Evolutionary conservation across 2,329 filamentous ascomycete genomes (phyloP), one percentile per base, ranked within the genome.

Genomic region (Ophiostoma ulmi): DNA sequence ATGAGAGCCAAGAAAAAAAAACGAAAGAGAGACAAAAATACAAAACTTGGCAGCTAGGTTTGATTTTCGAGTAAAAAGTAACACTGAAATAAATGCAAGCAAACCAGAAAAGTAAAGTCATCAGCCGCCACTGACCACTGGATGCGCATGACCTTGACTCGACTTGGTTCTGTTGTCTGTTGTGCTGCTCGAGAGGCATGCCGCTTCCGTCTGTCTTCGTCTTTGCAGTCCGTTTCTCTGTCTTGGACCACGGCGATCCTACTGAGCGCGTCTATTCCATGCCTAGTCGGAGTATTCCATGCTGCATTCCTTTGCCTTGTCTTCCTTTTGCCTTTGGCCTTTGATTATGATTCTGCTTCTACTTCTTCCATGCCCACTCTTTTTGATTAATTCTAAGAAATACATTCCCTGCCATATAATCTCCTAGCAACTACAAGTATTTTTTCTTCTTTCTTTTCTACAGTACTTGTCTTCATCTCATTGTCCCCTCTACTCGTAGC

Each of bases 41-140:
- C 39, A 63, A 63, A 63, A 58, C 52, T 58, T 58, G 52, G 52
- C 52, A 58, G 52, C 52, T 58, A 58, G 52, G n/a, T 26, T 48
- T 48, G 44, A 7, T 48, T 31, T 31, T 48, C 14, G 44, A 5
- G 38, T 39, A 39, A n/a, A 58, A 55, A 8, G 6, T n/a, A 26
- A n/a, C 26, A 22, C 6, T 55, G 14, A 44, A 55, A 7, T 55
- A 55, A 55, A n/a, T 22, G 17, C 17, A 48, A 48, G n/a, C 20
- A 55, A 20, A 11, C 17, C 44, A 44, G 31, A 31, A 31, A 4
- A 31, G 41, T 7, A 48, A 48, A 48, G 14, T 5, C n/a, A 26
- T 58, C 22, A 58, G 3, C 8, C 39, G 39, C 39, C 39, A 44
- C 1, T 44, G 39, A 44, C 31, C 31, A 31, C 31, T 31, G 14